phyloP scores from a whole-genome alignment of 257 asterid species.

The Forsythia viridissima region DNA sequence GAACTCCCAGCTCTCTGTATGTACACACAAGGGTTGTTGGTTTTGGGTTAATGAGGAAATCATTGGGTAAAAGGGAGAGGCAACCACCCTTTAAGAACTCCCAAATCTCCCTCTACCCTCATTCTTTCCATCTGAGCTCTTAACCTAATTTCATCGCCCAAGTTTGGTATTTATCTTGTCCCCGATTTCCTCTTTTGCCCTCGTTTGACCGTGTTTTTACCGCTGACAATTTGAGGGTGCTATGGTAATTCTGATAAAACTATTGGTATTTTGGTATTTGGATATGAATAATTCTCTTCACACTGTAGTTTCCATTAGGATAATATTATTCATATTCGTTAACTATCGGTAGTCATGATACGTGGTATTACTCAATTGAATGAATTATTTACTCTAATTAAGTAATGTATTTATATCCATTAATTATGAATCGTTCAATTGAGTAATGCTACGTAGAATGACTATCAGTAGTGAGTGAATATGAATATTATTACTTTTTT shows the following conservation, averaged over 20 bases:
- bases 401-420: too few species aligned
- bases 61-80: background rate
- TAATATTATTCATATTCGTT: too few species aligned
- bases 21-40: background rate
- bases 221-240: background rate
- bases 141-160: background rate
- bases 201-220: background rate
- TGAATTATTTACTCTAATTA: too few species aligned
- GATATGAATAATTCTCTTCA: too few species aligned
- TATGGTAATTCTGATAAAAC: background rate
- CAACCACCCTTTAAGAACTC: background rate
- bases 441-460: too few species aligned
- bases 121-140: constrained; percentile 1
- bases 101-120: background rate
- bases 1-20: background rate
- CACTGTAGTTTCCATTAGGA: too few species aligned
- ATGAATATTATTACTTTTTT: too few species aligned
- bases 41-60: background rate
- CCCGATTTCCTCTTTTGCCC: background rate
- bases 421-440: too few species aligned
- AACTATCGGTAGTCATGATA: too few species aligned
- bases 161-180: background rate
- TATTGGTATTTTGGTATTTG: background rate
- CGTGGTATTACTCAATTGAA: too few species aligned
- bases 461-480: too few species aligned